Percentiles rank a stretch among this genome's conserved stretches.
phyloP scores from a whole-genome alignment of 1,284 basidiomycete species.

The Ganoderma lingzhi region DNA sequence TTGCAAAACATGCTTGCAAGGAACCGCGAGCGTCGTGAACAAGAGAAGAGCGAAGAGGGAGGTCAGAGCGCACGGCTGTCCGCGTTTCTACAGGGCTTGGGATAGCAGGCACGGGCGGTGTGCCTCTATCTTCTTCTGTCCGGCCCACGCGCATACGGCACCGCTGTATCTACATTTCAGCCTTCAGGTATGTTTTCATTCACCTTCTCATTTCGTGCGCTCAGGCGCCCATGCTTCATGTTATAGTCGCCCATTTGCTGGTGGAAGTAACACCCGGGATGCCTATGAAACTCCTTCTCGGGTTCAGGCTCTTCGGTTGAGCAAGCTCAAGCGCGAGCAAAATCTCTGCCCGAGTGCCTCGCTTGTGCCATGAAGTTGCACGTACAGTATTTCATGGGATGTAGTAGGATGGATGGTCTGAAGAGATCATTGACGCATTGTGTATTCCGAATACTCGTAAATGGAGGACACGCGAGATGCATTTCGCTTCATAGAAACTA shows the following conservation, averaged over 20 bases:
- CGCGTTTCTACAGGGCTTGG: slow-evolving; percentile 55
- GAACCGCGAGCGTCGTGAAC: slow-evolving; percentile 59
- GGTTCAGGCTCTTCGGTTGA: background rate
- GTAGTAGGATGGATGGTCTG: background rate
- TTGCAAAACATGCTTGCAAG: slow-evolving; percentile 69
- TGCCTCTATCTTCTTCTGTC: background rate
- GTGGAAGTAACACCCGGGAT: background rate
- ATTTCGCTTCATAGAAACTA: background rate
- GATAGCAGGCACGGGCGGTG: slow-evolving; percentile 12
- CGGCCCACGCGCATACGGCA: background rate
- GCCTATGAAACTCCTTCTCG: background rate
- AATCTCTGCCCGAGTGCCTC: background rate
- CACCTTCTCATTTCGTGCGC: too few species aligned
- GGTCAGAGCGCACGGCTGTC: slow-evolving; percentile 47
- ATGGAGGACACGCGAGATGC: background rate
- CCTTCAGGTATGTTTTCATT: background rate
- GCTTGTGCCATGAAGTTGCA: background rate
- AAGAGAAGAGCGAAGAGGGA: slow-evolving; percentile 39
- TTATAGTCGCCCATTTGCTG: background rate
- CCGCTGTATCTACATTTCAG: background rate
- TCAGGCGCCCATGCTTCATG: background rate
- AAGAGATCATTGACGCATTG: background rate
- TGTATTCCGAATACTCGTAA: background rate
- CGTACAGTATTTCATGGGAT: background rate
- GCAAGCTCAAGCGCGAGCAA: background rate